Conservation (phyloP, 306 rosid genomes). For the apple (Malus domestica) region ASM211411v1 NC_041803.1:14117001-14117500, state of each 20-base stretch:
- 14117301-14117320: background rate
- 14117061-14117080: too few species aligned
- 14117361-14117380: constrained; percentile 24
- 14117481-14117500: constrained; percentile 13
- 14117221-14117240: background rate
- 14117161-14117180: background rate
- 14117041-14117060: too few species aligned
- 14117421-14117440: constrained; percentile 7
- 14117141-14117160: too few species aligned
- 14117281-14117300: background rate
- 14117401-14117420: constrained; percentile 6
- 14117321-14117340: background rate
- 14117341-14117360: constrained; percentile 8
- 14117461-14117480: background rate
- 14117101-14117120: too few species aligned
- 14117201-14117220: background rate
- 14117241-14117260: too few species aligned
- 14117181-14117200: background rate
- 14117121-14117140: too few species aligned
- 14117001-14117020: too few species aligned
- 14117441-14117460: constrained; percentile 1
- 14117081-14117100: too few species aligned
- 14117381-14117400: constrained; percentile 19
- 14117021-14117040: too few species aligned
- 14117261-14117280: background rate